A percentile compares a stretch with the other conserved stretches of the same genome.
Conservation (phyloP, 2,329 filamentous ascomycete species). For the Lecanicillium sp. region DNA sequence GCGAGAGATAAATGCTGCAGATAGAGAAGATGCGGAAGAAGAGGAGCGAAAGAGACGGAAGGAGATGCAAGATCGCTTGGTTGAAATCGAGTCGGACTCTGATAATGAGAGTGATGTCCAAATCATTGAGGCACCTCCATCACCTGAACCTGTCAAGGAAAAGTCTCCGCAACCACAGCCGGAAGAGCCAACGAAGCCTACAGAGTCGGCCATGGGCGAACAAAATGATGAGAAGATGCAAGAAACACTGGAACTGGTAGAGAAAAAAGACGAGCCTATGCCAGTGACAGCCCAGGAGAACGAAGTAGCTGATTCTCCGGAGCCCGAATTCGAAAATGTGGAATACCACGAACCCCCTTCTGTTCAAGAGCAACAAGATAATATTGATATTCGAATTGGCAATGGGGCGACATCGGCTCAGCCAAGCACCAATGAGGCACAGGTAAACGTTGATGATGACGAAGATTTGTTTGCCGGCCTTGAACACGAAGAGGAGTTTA, state of each 20-base stretch:
- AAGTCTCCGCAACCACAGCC: neutral
- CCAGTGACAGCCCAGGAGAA: too few relatives aligned
- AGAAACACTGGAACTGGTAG: neutral
- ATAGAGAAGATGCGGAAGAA: conserved; percentile 47
- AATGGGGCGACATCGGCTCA: neutral
- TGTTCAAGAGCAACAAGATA: neutral
- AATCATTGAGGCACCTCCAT: conserved; percentile 41
- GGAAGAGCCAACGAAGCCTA: neutral
- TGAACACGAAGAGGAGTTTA: conserved; percentile 66
- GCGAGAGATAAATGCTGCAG: conserved; percentile 54
- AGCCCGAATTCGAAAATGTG: conserved; percentile 30
- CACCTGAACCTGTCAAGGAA: conserved; percentile 14
- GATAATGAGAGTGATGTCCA: conserved; percentile 49
- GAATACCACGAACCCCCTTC: conserved; percentile 12
- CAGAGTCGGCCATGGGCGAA: neutral
- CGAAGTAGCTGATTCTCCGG: conserved; percentile 10
- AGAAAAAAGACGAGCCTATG: conserved; percentile 1
- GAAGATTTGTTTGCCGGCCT: conserved; percentile 35
- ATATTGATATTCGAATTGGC: neutral
- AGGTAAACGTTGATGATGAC: conserved; percentile 19
- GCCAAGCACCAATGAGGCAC: neutral
- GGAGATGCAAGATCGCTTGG: conserved; percentile 39
- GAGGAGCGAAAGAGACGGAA: conserved; percentile 39
- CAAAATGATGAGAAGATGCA: neutral
- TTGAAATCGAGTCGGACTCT: conserved; percentile 56